Evolutionary conservation across 371 early-diverging fungal species (phyloP).

Genomic region (Rhizopus delemar): DNA sequence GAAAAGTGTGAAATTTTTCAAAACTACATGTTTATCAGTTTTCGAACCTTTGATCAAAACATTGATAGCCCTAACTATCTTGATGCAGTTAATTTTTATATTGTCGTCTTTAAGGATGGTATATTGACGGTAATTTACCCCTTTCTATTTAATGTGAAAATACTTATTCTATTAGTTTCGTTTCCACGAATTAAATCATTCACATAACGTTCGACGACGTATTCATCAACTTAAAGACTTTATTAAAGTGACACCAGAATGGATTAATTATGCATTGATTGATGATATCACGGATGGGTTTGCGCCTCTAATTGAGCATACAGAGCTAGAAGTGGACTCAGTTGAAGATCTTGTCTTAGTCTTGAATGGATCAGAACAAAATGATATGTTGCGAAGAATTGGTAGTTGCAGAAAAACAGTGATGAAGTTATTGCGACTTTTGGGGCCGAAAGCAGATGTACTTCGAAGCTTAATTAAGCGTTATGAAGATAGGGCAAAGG

Average conservation of each 20-base stretch:
- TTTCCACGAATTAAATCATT: conserved; percentile 61
- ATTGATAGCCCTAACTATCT: conserved; percentile 71
- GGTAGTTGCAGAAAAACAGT: conserved; percentile 83
- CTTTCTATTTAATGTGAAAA: background rate
- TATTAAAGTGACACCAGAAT: conserved; percentile 72
- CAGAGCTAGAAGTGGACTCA: conserved; percentile 86
- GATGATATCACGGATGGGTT: conserved; percentile 87
- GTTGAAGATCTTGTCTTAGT: conserved; percentile 90
- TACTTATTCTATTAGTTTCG: conserved; percentile 48
- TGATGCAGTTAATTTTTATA: conserved; percentile 82
- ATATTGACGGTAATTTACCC: conserved; percentile 56
- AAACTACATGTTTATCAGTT: conserved; percentile 90
- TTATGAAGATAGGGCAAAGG: conserved; percentile 56
- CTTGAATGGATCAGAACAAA: conserved; percentile 71
- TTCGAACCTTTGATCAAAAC: conserved; percentile 76
- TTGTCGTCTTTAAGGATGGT: conserved; percentile 71
- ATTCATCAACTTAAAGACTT: conserved; percentile 65
- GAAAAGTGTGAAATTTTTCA: conserved; percentile 93
- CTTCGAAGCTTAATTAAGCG: conserved; percentile 69
- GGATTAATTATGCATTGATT: conserved; percentile 89
- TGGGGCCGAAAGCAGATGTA: conserved; percentile 84
- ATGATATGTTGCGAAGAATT: conserved; percentile 86
- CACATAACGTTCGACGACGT: conserved; percentile 62
- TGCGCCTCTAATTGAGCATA: conserved; percentile 75
- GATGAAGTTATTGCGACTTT: conserved; percentile 72